Base-by-base conservation (phyloP, 2,329 filamentous ascomycete genomes). In the Aspergillus quadricinctus region DNA sequence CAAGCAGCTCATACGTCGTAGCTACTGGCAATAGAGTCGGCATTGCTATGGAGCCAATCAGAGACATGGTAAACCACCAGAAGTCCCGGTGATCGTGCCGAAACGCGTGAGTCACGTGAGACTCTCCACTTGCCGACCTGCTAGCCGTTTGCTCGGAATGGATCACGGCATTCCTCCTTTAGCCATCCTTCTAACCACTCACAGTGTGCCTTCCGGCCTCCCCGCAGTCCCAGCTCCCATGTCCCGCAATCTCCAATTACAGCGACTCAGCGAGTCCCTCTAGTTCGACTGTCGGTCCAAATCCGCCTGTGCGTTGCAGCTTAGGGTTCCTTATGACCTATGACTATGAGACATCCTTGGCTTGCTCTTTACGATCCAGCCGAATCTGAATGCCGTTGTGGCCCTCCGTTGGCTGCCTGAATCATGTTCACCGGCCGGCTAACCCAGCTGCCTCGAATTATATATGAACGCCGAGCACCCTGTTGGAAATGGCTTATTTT, bases 321-420 rank as follows among this genome's bases (percentile, higher is more conserved):
- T 46, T 46, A 46, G 43, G 43, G 43, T 46, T 6, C 21, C 43
- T 46, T 46, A 46, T 14, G 23, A 46, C n/a, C 11, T 52, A n/a
- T 25, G 19, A 27, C 11, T 52, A n/a, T 25, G 19, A 27, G 8
- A 43, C 40, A 43, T 25, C 25, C 31, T 28, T 50, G 19, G 21
- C 28, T 28, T 52, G 40, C 46, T 59, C 59, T 49, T 54, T 52
- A 61, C 61, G 58, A 66, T 66, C 62, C 65, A 70, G 60, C 69
- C 69, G 69, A 72, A 55, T 52, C 57, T 67, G 65, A 72, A 65
- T 73, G 70, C 70, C 70, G 70, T 68, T 64, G 58, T 67, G 66
- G 61, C 46, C 64, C 67, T 61, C 68, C 68, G 67, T 64, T 53
- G 55, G 50, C 28, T 55, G 51, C 51, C 55, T 51, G 53, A 52